A percentile compares a stretch with the other conserved stretches of the same genome.
Conservation (phyloP, 306 rosid species). For the Vicia sativa region DNA sequence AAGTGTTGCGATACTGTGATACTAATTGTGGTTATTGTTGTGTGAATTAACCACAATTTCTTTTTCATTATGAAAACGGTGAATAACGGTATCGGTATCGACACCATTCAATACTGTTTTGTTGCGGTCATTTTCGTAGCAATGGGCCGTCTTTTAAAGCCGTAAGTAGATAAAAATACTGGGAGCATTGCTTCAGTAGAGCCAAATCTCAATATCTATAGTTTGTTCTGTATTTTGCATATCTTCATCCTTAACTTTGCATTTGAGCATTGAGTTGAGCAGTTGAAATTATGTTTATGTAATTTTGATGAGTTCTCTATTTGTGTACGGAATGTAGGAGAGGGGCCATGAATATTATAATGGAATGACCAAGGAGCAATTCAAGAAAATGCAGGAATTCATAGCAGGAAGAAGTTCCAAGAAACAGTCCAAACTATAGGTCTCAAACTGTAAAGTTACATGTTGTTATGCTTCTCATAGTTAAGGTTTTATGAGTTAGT, state of each 20-base stretch:
- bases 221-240: neutral
- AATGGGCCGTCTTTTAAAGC: too few relatives aligned
- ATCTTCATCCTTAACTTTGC: neutral
- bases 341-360: conserved; percentile 76
- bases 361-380: conserved; percentile 88
- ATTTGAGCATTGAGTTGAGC: conserved; percentile 8
- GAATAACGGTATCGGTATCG: too few relatives aligned
- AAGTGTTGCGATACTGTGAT: too few relatives aligned
- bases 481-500: neutral
- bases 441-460: conserved; percentile 26
- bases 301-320: conserved; percentile 15
- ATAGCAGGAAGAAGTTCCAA: conserved; percentile 76
- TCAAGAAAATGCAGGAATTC: conserved; percentile 86
- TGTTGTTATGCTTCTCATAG: neutral
- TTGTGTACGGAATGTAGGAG: conserved; percentile 52
- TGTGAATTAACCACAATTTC: too few relatives aligned
- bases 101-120: too few relatives aligned
- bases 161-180: neutral
- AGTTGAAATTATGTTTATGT: neutral
- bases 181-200: neutral
- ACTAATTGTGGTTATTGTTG: too few relatives aligned
- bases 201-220: neutral
- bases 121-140: too few relatives aligned
- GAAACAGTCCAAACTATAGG: conserved; percentile 77
- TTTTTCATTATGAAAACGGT: too few relatives aligned